Evolutionary conservation across 352 stramenopile species (phyloP).

Genomic region (Phytophthora europaea): DNA sequence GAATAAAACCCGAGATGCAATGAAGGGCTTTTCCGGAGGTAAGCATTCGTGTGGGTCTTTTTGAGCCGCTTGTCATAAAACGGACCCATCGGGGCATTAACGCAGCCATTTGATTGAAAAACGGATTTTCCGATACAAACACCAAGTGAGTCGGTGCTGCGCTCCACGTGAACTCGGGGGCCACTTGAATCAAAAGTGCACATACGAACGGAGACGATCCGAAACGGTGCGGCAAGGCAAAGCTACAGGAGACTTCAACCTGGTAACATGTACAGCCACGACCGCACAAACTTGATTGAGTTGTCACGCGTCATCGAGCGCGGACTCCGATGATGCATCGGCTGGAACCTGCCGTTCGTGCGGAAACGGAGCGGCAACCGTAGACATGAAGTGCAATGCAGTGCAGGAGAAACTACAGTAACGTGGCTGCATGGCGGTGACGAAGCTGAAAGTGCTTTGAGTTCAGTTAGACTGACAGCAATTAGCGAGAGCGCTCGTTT

Average conservation of each 20-base stretch:
- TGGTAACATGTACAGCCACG: slow-evolving; percentile 13
- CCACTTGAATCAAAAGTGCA: slow-evolving; percentile 41
- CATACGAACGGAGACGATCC: slow-evolving; percentile 26
- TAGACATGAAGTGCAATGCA: not conserved
- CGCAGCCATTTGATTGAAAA: slow-evolving; percentile 38
- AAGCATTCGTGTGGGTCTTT: slow-evolving; percentile 1
- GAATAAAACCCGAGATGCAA: slow-evolving; percentile 4
- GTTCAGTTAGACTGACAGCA: not conserved
- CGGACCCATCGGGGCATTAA: slow-evolving; percentile 3
- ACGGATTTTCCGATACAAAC: slow-evolving; percentile 41
- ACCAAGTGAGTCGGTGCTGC: slow-evolving; percentile 17
- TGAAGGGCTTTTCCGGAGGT: not conserved
- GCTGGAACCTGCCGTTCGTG: not conserved
- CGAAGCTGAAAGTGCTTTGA: not conserved
- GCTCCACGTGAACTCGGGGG: not conserved
- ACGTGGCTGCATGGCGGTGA: not conserved
- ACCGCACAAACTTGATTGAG: slow-evolving; percentile 33
- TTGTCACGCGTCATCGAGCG: slow-evolving; percentile 8
- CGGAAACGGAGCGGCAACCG: not conserved
- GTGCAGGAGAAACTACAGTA: not conserved
- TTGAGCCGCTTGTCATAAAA: slow-evolving; percentile 6
- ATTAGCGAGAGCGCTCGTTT: not conserved
- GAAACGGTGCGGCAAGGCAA: not conserved
- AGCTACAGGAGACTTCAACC: slow-evolving; percentile 1
- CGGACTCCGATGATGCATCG: slow-evolving; percentile 5